Percentiles rank a stretch among this genome's conserved stretches.
Evolutionary conservation across 202 grass and related monocot genomes (phyloP).

Genomic region (Carex arenaria): DNA sequence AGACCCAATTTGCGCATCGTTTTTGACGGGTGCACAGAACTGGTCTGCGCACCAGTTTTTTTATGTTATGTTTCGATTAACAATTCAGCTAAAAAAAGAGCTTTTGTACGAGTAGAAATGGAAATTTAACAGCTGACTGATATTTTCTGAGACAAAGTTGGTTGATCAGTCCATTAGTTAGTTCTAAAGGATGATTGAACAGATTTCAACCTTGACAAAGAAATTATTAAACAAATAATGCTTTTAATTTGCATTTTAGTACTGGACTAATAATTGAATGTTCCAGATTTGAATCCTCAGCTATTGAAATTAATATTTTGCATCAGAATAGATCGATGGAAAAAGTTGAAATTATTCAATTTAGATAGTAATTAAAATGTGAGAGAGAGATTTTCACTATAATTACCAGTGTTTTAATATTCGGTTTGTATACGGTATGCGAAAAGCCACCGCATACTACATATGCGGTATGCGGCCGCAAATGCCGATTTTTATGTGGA

Average conservation of each 20-base stretch:
- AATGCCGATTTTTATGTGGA: too few species aligned
- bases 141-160: background rate
- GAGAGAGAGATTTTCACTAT: background rate
- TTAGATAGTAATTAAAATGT: background rate
- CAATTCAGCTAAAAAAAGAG: too few species aligned
- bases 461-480: too few species aligned
- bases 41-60: too few species aligned
- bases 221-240: background rate
- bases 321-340: background rate
- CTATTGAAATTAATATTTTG: background rate
- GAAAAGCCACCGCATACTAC: too few species aligned
- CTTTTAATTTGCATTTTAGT: background rate
- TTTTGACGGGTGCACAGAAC: too few species aligned
- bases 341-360: background rate
- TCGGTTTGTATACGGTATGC: too few species aligned
- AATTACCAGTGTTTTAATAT: too few species aligned
- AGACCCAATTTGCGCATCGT: too few species aligned
- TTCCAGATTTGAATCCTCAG: background rate
- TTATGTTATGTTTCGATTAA: too few species aligned
- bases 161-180: background rate
- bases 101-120: background rate
- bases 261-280: background rate
- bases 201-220: background rate
- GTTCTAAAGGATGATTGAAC: background rate
- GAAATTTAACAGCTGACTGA: background rate